Evolutionary conservation across 2,329 filamentous ascomycete species (phyloP).

Genomic region (Cercospora sp.): DNA sequence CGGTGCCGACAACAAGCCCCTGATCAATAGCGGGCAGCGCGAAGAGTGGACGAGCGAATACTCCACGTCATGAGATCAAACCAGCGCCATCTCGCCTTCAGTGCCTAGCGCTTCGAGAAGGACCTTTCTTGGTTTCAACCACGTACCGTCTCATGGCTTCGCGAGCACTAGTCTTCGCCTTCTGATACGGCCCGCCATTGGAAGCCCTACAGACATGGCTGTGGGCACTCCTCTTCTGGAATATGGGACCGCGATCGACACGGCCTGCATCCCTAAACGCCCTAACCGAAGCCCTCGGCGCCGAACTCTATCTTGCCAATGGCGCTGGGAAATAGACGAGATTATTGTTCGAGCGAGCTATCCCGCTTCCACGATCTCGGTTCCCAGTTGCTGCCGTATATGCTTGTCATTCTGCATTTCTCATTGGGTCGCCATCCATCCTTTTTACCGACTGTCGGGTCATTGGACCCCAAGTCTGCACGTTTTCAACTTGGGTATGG

Average conservation of each 20-base stretch:
- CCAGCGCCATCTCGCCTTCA: not conserved
- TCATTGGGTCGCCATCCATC: not conserved
- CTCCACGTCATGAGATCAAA: not conserved
- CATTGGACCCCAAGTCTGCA: not conserved
- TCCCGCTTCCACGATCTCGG: not conserved
- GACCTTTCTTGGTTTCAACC: not conserved
- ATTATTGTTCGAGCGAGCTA: not conserved
- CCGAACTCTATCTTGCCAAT: not conserved
- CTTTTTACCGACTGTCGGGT: not conserved
- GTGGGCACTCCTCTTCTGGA: not conserved
- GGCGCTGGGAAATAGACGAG: not conserved
- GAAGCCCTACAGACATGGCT: not conserved
- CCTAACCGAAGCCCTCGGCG: not conserved
- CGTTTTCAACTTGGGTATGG: not conserved
- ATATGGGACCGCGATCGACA: not conserved
- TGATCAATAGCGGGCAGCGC: not conserved
- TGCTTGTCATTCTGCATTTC: not conserved
- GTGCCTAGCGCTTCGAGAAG: not conserved
- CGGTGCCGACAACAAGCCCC: not conserved
- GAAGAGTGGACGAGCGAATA: not conserved
- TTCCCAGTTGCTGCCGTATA: not conserved
- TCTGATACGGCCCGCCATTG: not conserved
- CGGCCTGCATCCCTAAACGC: not conserved
- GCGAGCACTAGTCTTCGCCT: not conserved
- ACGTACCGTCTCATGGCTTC: not conserved